phyloP scores from a whole-genome alignment of 2,329 filamentous ascomycete species.

The Neofusicoccum ribis region DNA sequence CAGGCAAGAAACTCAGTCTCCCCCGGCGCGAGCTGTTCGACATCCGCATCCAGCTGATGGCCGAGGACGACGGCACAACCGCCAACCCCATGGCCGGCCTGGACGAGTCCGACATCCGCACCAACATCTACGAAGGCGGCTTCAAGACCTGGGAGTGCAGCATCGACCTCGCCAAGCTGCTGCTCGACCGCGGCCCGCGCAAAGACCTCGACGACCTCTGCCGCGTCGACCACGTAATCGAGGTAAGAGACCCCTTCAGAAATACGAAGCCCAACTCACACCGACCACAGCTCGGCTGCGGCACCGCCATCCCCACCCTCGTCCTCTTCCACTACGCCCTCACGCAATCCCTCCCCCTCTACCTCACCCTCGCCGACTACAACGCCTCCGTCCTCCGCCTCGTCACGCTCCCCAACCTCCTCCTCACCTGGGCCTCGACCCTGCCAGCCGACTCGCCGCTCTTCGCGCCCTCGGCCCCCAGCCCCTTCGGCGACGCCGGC shows the following conservation, averaged over 20 bases:
- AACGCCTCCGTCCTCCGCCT: slow-evolving; percentile 76
- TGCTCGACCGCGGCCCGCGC: slow-evolving; percentile 50
- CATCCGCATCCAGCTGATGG: slow-evolving; percentile 78
- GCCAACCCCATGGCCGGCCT: slow-evolving; percentile 54
- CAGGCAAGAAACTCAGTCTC: slow-evolving; percentile 55
- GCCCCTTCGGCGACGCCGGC: slow-evolving; percentile 27
- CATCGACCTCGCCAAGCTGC: slow-evolving; percentile 71
- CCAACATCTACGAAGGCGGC: slow-evolving; percentile 81
- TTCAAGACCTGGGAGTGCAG: slow-evolving; percentile 92
- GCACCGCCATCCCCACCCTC: slow-evolving; percentile 72
- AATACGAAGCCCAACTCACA: neutral
- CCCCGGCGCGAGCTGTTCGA: slow-evolving; percentile 80
- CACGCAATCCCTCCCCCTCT: slow-evolving; percentile 50
- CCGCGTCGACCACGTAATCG: slow-evolving; percentile 51
- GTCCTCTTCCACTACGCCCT: slow-evolving; percentile 67
- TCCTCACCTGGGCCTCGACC: slow-evolving; percentile 62
- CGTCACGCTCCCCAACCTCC: slow-evolving; percentile 75
- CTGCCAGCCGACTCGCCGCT: slow-evolving; percentile 23
- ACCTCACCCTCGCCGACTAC: slow-evolving; percentile 74
- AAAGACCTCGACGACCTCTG: slow-evolving; percentile 52
- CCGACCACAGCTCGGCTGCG: slow-evolving; percentile 67
- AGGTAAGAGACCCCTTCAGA: slow-evolving; percentile 30
- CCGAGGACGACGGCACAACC: slow-evolving; percentile 55
- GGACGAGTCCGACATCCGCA: slow-evolving; percentile 72
- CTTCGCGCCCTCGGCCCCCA: slow-evolving; percentile 23